Percentiles rank a stretch among this genome's conserved stretches.
Evolutionary conservation across 495 filamentous ascomycete species (phyloP).

Genomic region (Lineolata rhizophorae): DNA sequence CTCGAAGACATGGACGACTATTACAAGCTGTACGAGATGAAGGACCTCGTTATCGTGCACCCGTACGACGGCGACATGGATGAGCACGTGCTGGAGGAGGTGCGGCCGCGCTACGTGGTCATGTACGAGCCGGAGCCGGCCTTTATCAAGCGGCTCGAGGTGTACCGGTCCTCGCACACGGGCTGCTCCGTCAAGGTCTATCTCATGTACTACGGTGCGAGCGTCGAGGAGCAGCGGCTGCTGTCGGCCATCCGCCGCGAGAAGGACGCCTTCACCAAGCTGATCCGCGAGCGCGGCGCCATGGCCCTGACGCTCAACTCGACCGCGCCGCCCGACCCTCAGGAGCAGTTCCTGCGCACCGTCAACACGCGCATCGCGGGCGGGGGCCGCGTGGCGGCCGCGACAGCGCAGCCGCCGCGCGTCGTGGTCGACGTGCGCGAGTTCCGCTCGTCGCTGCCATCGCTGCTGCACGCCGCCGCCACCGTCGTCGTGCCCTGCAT

Average conservation of each 20-base stretch:
- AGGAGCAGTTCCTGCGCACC: slow-evolving; percentile 84
- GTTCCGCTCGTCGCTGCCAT: slow-evolving; percentile 81
- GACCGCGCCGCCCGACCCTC: slow-evolving; percentile 51
- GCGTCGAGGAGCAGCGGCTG: slow-evolving; percentile 92
- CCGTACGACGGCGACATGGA: slow-evolving; percentile 91
- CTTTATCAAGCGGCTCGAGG: slow-evolving; percentile 85
- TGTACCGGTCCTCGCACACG: slow-evolving; percentile 83
- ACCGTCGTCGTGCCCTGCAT: slow-evolving; percentile 80
- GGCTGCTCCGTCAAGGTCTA: slow-evolving; percentile 79
- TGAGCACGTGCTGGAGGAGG: slow-evolving; percentile 83
- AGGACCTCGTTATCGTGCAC: slow-evolving; percentile 71
- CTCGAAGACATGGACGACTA: slow-evolving; percentile 68
- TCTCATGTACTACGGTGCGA: slow-evolving; percentile 87
- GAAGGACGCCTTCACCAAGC: slow-evolving; percentile 81
- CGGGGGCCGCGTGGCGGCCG: slow-evolving; percentile 67
- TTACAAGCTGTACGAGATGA: slow-evolving; percentile 84
- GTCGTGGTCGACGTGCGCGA: slow-evolving; percentile 92
- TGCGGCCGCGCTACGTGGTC: slow-evolving; percentile 81
- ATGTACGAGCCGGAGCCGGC: slow-evolving; percentile 98
- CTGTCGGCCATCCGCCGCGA: slow-evolving; percentile 71
- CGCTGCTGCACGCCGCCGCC: slow-evolving; percentile 67
- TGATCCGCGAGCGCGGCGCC: slow-evolving; percentile 74
- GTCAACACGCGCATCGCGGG: slow-evolving; percentile 94
- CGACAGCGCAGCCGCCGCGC: slow-evolving; percentile 76
- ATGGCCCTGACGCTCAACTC: slow-evolving; percentile 81